Base-by-base conservation (phyloP, 805 yeast genomes). In the Nadsonia fulvescens region DNA sequence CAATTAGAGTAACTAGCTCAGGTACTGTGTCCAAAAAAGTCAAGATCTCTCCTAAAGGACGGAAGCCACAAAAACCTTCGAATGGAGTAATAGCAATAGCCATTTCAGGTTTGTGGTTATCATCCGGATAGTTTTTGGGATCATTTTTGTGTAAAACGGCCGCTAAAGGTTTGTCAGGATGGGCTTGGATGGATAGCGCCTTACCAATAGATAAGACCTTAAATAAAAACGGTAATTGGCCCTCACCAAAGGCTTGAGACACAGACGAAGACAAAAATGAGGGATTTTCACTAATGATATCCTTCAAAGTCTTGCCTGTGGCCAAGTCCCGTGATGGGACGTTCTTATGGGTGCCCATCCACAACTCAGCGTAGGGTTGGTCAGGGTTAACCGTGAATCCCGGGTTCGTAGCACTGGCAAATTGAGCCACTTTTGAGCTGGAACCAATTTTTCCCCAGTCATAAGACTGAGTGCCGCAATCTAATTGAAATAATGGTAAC, bases 21-120 rank as follows among this genome's bases (percentile, higher is more conserved):
- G 92, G 86, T 25, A 89, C 66, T 8, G 65, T 63, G 32, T 60
- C 45, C 42, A 89, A 61, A 35, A 78, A 70, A 23, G 57, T 57
- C 24, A 72, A 72, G 38, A 89, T 64, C 53, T 82, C 75, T 18
- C 58, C 62, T 43, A 83, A 64, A 12, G 98, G 98, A 47, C 89
- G 74, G 60, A 89, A 89, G 0, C 98, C 98, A 54, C 98, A 89
- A 55, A 89, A 86, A 0, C 95, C 96, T 58, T 89, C 96, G 43
- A 89, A 89, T 33, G 69, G 78, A 12, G 96, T 83, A 28, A 89
- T 71, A 6, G 98, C 98, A 44, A 89, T 69, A 26, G 98, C 96
- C 98, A 89, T 89, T 53, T 89, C 98, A n/a, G 98, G 98, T 59
- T 89, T 89, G 56, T 89, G 98, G 58, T 89, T 89, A 49, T 74